phyloP scores from a whole-genome alignment of 257 asterid species.

The Galeopsis tetrahit region DNA sequence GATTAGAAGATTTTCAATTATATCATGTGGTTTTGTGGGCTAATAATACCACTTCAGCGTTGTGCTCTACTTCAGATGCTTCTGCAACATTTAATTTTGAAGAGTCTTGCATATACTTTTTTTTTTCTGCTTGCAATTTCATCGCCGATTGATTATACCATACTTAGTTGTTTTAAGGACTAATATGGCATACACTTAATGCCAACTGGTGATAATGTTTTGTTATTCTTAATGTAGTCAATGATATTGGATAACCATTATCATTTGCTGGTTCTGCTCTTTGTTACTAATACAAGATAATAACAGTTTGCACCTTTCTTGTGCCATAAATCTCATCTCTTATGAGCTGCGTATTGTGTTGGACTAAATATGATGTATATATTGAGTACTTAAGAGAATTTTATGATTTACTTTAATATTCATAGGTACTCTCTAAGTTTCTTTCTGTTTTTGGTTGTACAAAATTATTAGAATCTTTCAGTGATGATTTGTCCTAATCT shows the following conservation, averaged over 20 bases:
- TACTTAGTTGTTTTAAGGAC: neutral
- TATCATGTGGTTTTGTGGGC: neutral
- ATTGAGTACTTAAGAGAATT: neutral
- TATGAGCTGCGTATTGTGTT: conserved; percentile 14
- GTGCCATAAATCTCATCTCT: conserved; percentile 20
- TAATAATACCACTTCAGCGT: neutral
- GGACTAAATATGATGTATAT: conserved; percentile 11
- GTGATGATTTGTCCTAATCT: conserved; percentile 3
- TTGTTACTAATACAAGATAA: neutral
- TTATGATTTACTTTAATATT: conserved; percentile 10
- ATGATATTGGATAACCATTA: conserved; percentile 1
- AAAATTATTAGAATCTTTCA: neutral
- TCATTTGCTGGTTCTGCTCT: conserved; percentile 9
- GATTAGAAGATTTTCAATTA: conserved; percentile 9
- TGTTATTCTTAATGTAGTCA: conserved; percentile 8
- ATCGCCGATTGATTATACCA: neutral
- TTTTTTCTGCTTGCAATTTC: conserved; percentile 4
- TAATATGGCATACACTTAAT: neutral
- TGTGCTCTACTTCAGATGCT: neutral
- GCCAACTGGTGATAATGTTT: neutral
- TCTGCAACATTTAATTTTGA: conserved; percentile 11
- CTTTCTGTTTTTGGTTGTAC: neutral
- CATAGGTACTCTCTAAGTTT: conserved; percentile 7
- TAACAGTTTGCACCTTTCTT: conserved; percentile 7
- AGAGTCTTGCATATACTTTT: conserved; percentile 1